Percentiles rank a stretch among this genome's conserved stretches.
Conservation (phyloP, 2,329 filamentous ascomycete species). For the Tympanopsis confertula region DNA sequence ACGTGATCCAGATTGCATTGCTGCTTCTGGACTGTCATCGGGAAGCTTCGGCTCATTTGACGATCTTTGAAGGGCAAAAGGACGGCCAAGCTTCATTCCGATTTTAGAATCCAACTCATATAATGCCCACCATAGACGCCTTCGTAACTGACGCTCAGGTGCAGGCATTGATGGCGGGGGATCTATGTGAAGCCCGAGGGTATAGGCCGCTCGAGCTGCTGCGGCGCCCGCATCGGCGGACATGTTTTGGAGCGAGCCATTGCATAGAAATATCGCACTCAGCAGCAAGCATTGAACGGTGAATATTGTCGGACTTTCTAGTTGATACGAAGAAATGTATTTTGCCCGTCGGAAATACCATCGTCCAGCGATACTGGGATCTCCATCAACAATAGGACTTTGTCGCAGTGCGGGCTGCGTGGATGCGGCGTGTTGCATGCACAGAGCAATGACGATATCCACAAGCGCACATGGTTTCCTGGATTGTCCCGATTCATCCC, state of each 20-base stretch:
- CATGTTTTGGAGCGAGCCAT: background rate
- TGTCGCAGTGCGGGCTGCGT: background rate
- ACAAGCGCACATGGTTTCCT: background rate
- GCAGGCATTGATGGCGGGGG: conserved; percentile 10
- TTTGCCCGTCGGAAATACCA: background rate
- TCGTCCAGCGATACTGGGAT: background rate
- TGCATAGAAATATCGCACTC: background rate
- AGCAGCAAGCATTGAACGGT: background rate
- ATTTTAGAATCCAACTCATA: conserved; percentile 26
- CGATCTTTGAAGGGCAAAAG: conserved; percentile 14
- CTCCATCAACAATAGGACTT: background rate
- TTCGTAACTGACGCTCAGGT: conserved; percentile 22
- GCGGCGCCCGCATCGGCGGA: background rate
- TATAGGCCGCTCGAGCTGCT: background rate
- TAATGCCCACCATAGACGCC: conserved; percentile 31
- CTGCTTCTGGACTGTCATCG: conserved; percentile 14
- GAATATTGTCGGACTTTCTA: background rate
- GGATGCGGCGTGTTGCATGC: background rate
- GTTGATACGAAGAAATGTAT: background rate
- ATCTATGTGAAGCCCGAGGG: conserved; percentile 21
- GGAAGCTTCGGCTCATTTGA: conserved; percentile 17
- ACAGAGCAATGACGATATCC: background rate
- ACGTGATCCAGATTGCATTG: conserved; percentile 11
- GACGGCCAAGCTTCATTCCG: conserved; percentile 22
- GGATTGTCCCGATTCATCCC: background rate